These are phyloP conservation scores for Pestalotiopsis sp. DNA, from an alignment of 2,329 filamentous ascomycete species.

Conservation along the genomic window DNA sequence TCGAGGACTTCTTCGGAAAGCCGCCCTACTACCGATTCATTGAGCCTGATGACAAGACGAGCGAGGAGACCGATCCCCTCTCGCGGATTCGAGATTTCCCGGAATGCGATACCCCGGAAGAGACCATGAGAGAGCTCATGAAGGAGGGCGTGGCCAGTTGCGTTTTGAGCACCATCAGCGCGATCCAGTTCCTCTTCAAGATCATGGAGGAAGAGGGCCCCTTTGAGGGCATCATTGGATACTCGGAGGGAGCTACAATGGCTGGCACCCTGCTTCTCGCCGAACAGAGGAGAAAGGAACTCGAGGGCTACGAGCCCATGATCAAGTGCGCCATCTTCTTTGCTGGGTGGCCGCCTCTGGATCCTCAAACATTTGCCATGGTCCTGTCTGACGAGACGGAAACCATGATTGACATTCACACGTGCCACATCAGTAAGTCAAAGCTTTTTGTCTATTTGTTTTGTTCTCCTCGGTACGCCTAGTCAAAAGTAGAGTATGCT, in stretches of 20 bases:
- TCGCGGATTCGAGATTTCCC: conserved; percentile 58
- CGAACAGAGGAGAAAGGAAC: conserved; percentile 29
- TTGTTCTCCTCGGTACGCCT: not conserved
- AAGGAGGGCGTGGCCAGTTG: conserved; percentile 42
- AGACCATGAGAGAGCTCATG: conserved; percentile 56
- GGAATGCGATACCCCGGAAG: conserved; percentile 53
- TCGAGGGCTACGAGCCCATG: conserved; percentile 35
- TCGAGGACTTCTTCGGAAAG: conserved; percentile 59
- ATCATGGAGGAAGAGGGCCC: conserved; percentile 35
- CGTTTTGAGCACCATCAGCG: conserved; percentile 40
- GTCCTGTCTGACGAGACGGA: conserved; percentile 53
- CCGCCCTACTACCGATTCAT: conserved; percentile 61
- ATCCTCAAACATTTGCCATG: conserved; percentile 44
- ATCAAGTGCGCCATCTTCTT: conserved; percentile 55
- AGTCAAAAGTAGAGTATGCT: conserved; percentile 18
- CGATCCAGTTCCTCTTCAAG: conserved; percentile 42
- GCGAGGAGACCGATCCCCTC: conserved; percentile 47
- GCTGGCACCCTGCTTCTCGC: conserved; percentile 32
- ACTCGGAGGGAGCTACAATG: conserved; percentile 34
- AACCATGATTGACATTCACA: conserved; percentile 52
- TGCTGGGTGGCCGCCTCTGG: conserved; percentile 56
- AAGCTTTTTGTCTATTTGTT: not conserved
- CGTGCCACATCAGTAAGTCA: conserved; percentile 51
- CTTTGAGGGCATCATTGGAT: conserved; percentile 35
- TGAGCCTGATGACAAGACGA: conserved; percentile 47